Percentiles rank a stretch among this genome's conserved stretches.
Conservation (phyloP, 2,329 filamentous ascomycete genomes). For the Penicillium crustosum region DNA sequence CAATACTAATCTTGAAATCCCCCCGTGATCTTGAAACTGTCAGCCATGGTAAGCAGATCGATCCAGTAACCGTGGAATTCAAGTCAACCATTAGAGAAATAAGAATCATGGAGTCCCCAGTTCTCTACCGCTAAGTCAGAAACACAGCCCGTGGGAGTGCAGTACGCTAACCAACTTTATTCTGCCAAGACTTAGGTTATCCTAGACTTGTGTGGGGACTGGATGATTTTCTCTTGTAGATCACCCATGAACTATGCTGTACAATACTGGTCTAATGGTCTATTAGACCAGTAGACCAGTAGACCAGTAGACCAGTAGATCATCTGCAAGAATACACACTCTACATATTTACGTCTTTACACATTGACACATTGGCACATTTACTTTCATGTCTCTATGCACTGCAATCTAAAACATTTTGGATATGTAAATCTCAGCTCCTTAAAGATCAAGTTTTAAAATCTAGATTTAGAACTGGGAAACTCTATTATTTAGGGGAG, state of each 20-base stretch:
- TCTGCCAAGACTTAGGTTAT: conserved; percentile 16
- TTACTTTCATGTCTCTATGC: neutral
- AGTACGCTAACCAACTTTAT: conserved; percentile 19
- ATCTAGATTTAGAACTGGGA: neutral
- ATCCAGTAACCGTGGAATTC: neutral
- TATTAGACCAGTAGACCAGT: neutral
- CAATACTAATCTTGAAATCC: neutral
- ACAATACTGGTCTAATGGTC: neutral
- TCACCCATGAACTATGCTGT: neutral
- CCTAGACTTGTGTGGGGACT: conserved; percentile 11
- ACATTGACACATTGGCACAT: neutral
- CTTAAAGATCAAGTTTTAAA: neutral
- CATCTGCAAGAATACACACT: neutral
- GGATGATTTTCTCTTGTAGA: neutral
- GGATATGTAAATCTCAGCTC: neutral
- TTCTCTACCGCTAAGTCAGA: conserved; percentile 1
- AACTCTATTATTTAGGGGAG: neutral
- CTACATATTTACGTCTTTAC: neutral
- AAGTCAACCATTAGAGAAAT: neutral
- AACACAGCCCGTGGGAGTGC: conserved; percentile 15
- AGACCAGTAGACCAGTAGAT: neutral
- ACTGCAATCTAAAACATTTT: neutral
- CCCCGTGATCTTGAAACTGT: neutral
- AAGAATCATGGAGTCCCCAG: conserved; percentile 6
- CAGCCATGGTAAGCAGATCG: neutral